Evolutionary conservation across 1,284 basidiomycete genomes (phyloP).

Genomic region (Sporisorium graminicola): DNA sequence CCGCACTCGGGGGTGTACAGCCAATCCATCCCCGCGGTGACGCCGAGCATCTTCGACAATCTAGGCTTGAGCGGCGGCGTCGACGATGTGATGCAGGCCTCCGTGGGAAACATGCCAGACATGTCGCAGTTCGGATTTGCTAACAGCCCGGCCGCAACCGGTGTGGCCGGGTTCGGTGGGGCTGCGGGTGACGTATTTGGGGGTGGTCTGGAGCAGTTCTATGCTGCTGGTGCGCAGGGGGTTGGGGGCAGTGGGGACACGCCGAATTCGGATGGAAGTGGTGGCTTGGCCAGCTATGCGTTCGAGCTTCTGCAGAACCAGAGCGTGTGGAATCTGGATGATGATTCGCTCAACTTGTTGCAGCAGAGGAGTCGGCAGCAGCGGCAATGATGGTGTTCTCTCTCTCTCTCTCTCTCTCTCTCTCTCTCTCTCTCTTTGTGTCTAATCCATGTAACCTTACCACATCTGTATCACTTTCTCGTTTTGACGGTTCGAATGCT

Average conservation of each 20-base stretch:
- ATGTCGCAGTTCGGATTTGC: conserved; percentile 24
- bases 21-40: conserved; percentile 28
- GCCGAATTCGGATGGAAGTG: conserved; percentile 35
- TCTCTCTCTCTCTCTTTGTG: background rate
- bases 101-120: conserved; percentile 13
- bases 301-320: conserved; percentile 52
- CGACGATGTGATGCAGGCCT: conserved; percentile 20
- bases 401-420: background rate
- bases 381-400: background rate
- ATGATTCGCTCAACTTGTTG: conserved; percentile 39
- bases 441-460: background rate
- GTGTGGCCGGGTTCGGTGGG: background rate
- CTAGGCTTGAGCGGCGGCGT: conserved; percentile 15
- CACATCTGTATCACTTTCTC: background rate
- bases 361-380: conserved; percentile 20
- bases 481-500: no score
- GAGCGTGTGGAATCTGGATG: conserved; percentile 46
- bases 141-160: background rate
- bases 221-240: background rate
- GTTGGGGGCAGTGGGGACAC: conserved; percentile 1
- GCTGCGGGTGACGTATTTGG: conserved; percentile 8
- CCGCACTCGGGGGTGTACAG: conserved; percentile 30
- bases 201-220: conserved; percentile 17
- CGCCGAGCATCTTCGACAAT: conserved; percentile 47
- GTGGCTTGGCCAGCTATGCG: conserved; percentile 34